Evolutionary conservation across 2,329 filamentous ascomycete species (phyloP).

Genomic region (Chaetomium sp.): DNA sequence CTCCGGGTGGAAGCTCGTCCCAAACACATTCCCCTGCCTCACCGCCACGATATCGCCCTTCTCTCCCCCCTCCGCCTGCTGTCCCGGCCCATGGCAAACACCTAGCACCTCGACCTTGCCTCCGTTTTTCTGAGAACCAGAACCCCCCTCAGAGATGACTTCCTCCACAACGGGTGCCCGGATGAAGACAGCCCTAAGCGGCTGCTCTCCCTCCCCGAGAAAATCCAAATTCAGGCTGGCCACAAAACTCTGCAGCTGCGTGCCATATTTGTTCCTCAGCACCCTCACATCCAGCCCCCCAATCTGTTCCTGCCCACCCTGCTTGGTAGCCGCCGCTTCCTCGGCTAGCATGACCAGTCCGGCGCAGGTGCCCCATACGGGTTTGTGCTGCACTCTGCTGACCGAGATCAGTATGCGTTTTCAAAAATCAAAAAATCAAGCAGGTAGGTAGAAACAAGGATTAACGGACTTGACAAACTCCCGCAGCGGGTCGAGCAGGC

Average conservation of each 20-base stretch:
- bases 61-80: neutral
- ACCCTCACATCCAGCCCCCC: conserved; percentile 89
- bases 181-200: conserved; percentile 86
- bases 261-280: conserved; percentile 91
- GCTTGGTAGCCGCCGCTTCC: conserved; percentile 83
- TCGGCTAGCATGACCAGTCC: conserved; percentile 90
- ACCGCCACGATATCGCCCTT: conserved; percentile 82
- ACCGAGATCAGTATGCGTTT: neutral
- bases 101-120: conserved; percentile 43
- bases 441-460: neutral
- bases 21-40: conserved; percentile 86
- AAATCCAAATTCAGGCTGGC: conserved; percentile 74
- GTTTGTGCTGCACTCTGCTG: conserved; percentile 69
- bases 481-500: conserved; percentile 78
- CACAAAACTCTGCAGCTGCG: conserved; percentile 90
- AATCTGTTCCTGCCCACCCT: conserved; percentile 88
- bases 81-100: conserved; percentile 16
- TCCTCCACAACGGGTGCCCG: conserved; percentile 90
- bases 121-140: conserved; percentile 21
- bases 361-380: conserved; percentile 95
- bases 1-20: conserved; percentile 95
- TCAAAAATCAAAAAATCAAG: neutral
- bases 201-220: conserved; percentile 46
- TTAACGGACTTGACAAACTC: conserved; percentile 83
- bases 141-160: conserved; percentile 53